Evolutionary conservation across 768 basidiomycete species (phyloP).

Genomic region (Boletellus ananas): DNA sequence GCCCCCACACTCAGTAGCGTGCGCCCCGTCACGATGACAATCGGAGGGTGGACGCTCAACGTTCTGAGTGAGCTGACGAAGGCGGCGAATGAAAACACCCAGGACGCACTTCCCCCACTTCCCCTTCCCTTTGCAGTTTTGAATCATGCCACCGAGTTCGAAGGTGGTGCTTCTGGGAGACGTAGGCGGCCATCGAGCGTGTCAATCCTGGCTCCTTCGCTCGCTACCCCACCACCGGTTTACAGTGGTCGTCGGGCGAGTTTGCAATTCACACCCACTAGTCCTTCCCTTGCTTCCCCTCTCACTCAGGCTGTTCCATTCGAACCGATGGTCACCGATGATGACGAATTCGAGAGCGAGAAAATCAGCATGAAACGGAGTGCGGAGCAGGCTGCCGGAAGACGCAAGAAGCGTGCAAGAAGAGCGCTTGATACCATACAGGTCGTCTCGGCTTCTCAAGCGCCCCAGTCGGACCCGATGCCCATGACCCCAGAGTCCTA

Average conservation of each 20-base stretch:
- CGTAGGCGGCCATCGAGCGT: slow-evolving; percentile 28
- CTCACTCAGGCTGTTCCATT: slow-evolving; percentile 7
- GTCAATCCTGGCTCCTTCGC: slow-evolving; percentile 37
- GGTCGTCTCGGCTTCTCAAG: slow-evolving; percentile 6
- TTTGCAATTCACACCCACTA: slow-evolving; percentile 63
- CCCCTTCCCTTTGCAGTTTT: slow-evolving; percentile 19
- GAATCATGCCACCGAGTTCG: slow-evolving; percentile 20
- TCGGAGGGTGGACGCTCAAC: slow-evolving; percentile 86
- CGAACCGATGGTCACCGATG: slow-evolving; percentile 30
- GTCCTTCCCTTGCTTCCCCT: slow-evolving; percentile 37
- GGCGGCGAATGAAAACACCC: slow-evolving; percentile 6
- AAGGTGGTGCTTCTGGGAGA: slow-evolving; percentile 20
- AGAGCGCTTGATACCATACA: not conserved
- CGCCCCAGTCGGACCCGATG: not conserved
- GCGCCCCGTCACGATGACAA: slow-evolving; percentile 47
- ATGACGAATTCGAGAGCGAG: slow-evolving; percentile 44
- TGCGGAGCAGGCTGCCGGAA: slow-evolving; percentile 37
- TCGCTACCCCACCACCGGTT: slow-evolving; percentile 28
- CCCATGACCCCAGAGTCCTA: not conserved
- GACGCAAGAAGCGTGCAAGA: slow-evolving; percentile 28
- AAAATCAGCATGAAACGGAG: slow-evolving; percentile 40
- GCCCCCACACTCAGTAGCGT: slow-evolving; percentile 33
- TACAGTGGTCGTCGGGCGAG: slow-evolving; percentile 38
- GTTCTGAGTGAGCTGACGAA: slow-evolving; percentile 64
- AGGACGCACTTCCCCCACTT: slow-evolving; percentile 10